Percentiles rank a stretch among this genome's conserved stretches.
Evolutionary conservation across 345 rosid genomes (phyloP).

Genomic region (Murraya koenigii): DNA sequence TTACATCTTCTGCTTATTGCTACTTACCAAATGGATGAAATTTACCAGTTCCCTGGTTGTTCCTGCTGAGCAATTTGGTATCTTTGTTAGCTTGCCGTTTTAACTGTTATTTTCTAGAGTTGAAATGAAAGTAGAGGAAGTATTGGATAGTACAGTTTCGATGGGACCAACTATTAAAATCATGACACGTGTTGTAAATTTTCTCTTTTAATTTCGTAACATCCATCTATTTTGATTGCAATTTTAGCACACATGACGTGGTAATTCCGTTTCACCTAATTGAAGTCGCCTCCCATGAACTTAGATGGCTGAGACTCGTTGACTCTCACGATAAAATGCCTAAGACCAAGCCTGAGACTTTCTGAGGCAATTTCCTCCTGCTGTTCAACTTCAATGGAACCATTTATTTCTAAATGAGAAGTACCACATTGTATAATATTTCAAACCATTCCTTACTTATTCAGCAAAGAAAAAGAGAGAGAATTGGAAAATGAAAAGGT

Average conservation of each 20-base stretch:
- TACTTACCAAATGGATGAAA: too few relatives aligned
- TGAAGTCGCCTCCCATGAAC: too few relatives aligned
- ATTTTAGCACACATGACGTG: not conserved
- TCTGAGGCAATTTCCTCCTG: too few relatives aligned
- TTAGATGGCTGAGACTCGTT: not conserved
- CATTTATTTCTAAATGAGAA: not conserved
- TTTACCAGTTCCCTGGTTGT: not conserved
- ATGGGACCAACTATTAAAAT: not conserved
- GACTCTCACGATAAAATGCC: not conserved
- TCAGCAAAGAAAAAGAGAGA: too few relatives aligned
- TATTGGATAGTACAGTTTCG: not conserved
- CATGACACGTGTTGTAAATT: too few relatives aligned
- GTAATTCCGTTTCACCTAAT: not conserved
- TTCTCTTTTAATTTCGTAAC: too few relatives aligned
- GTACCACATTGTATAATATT: not conserved
- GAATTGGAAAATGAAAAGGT: not conserved
- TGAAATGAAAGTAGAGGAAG: not conserved
- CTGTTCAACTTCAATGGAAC: not conserved
- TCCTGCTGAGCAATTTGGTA: not conserved
- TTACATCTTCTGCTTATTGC: too few relatives aligned
- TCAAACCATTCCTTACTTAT: too few relatives aligned
- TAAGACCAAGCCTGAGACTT: not conserved
- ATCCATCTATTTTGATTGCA: not conserved
- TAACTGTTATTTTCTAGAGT: not conserved
- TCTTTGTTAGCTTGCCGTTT: too few relatives aligned